Conservation (phyloP, 768 basidiomycete genomes). For the Terana coerulea region DNA sequence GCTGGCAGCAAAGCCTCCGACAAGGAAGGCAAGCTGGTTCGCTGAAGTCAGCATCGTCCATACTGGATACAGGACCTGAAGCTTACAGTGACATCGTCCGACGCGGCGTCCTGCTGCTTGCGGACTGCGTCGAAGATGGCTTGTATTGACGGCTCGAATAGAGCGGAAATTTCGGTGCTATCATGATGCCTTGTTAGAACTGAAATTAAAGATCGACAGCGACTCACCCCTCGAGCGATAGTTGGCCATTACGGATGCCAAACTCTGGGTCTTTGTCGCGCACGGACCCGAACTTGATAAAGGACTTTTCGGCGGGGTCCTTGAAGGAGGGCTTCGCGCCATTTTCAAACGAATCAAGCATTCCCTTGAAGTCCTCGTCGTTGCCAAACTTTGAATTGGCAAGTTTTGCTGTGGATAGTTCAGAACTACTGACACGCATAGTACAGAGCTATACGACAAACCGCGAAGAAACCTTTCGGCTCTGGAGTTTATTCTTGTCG, state of each 20-base stretch:
- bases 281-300: conserved; percentile 38
- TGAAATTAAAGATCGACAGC: neutral
- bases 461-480: conserved; percentile 21
- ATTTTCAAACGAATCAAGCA: conserved; percentile 36
- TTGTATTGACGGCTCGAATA: conserved; percentile 41
- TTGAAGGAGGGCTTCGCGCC: conserved; percentile 42
- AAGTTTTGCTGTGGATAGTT: neutral
- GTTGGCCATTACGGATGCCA: conserved; percentile 37
- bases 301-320: conserved; percentile 33
- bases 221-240: conserved; percentile 34
- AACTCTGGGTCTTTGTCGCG: conserved; percentile 34
- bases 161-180: conserved; percentile 35
- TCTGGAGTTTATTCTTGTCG: conserved; percentile 35
- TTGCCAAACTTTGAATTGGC: neutral
- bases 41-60: neutral
- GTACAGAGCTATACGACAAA: neutral
- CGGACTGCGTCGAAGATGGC: conserved; percentile 33
- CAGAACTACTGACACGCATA: neutral
- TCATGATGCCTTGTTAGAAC: neutral
- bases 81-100: neutral
- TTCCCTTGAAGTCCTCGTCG: conserved; percentile 29
- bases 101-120: conserved; percentile 19
- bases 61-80: neutral
- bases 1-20: conserved; percentile 3
- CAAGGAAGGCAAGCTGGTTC: conserved; percentile 1